These are phyloP conservation scores for Blastocrithidia nonstop DNA, from an alignment of 208 protist species.

Conservation along the genomic window DNA sequence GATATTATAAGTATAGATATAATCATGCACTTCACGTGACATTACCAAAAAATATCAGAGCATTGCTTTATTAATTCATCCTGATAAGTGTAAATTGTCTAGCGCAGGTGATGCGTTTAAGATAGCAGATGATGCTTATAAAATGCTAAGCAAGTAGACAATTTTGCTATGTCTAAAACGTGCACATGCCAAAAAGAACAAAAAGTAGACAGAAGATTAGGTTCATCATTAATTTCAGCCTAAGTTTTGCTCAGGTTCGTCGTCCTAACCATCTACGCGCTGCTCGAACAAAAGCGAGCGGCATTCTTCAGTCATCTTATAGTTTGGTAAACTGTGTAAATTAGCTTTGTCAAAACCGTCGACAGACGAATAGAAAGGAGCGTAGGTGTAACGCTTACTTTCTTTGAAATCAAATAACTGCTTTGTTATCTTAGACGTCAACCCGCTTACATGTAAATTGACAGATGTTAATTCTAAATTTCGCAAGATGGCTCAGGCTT, in stretches of 20 bases:
- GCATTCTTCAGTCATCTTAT: conserved; percentile 3
- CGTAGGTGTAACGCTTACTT: conserved; percentile 70
- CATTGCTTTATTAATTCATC: conserved; percentile 75
- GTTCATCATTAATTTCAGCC: too few relatives aligned
- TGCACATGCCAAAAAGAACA: conserved; percentile 36
- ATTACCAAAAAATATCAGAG: conserved; percentile 56
- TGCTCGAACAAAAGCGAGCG: background rate
- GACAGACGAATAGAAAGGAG: conserved; percentile 43
- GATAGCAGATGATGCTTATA: conserved; percentile 68
- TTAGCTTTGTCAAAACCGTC: conserved; percentile 20
- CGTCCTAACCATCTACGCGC: background rate
- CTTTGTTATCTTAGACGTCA: conserved; percentile 63
- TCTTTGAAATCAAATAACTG: conserved; percentile 48
- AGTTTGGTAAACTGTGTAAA: conserved; percentile 20
- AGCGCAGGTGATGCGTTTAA: conserved; percentile 67
- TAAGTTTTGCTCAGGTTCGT: conserved; percentile 3
- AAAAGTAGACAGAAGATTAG: conserved; percentile 27
- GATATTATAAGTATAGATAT: conserved; percentile 46
- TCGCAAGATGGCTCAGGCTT: conserved; percentile 61
- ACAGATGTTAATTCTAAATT: conserved; percentile 50
- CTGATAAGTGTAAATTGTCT: conserved; percentile 76
- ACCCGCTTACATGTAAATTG: conserved; percentile 44
- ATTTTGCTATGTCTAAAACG: conserved; percentile 55
- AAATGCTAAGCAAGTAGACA: conserved; percentile 47
- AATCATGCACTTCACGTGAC: conserved; percentile 30